Percentiles rank a stretch among this genome's conserved stretches.
Evolutionary conservation across 1,284 basidiomycete species (phyloP).

Genomic region (Melampsora americana): DNA sequence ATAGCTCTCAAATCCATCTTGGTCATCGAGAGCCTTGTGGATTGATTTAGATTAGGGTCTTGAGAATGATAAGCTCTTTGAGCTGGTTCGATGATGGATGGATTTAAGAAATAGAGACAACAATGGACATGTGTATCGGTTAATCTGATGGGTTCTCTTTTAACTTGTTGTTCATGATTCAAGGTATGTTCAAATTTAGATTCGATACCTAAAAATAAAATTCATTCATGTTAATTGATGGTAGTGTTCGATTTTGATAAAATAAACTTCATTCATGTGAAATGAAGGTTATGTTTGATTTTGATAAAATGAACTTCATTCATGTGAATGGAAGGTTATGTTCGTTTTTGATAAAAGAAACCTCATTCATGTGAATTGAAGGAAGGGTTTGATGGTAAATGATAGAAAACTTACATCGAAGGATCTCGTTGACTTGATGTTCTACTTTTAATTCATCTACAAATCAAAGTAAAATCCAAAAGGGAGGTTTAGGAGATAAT

Average conservation of each 20-base stretch:
- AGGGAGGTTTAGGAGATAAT: no score
- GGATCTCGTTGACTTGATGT: conserved; percentile 32
- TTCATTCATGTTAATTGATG: no score
- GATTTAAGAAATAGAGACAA: conserved; percentile 35
- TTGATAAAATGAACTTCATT: no score
- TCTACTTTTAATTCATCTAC: conserved; percentile 40
- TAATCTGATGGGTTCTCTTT: conserved; percentile 34
- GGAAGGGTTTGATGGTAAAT: no score
- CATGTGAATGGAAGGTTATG: no score
- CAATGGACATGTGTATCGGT: conserved; percentile 38
- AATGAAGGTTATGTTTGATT: no score
- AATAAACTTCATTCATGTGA: no score
- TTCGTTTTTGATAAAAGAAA: no score
- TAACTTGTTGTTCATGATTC: conserved; percentile 37
- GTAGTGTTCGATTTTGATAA: no score
- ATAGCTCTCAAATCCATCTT: conserved; percentile 25
- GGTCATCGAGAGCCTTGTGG: conserved; percentile 16
- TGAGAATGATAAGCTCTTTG: background rate
- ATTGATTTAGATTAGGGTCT: background rate
- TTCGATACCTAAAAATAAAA: conserved; percentile 28
- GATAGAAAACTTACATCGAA: conserved; percentile 13
- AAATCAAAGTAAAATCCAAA: background rate
- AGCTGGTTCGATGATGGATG: conserved; percentile 10
- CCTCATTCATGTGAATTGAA: no score
- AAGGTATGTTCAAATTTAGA: conserved; percentile 30